Evolutionary conservation across 495 filamentous ascomycete genomes (phyloP), one percentile per base, ranked within the genome.

Genomic region (Pyrenula aspistea): DNA sequence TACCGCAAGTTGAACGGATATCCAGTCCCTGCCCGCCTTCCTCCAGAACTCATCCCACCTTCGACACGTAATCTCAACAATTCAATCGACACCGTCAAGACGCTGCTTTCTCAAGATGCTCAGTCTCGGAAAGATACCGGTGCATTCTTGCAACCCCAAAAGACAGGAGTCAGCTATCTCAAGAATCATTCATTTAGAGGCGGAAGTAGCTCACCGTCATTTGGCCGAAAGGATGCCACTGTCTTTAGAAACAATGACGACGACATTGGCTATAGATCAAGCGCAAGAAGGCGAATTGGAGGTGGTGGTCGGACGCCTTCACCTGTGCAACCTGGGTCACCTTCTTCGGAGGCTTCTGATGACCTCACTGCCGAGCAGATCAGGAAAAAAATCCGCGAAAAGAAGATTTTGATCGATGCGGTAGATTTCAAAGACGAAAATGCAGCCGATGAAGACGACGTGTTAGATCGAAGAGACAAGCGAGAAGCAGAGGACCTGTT

Each of bases 391-490:
- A 90, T 99, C 59, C 88, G 84, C 51, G 94, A 99, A 73, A 91
- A 93, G 66, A 89, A 95, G 68, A 82, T 99, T 15, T 76, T 99
- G 62, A 77, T 99, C n/a, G 92, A 97, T 67, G 93, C 94, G 1
- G 91, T 95, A 67, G 94, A 99, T 65, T 96, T 96, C 68, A 87
- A 90, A 62, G 94, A 97, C 61, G 91, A 96, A 69, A 88, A 88
- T 65, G 78, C 81, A 51, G 83, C 81, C 1, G 94, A 97, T 62
- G 87, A 96, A 67, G 93, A 97, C 60, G 93, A 96, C 59, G 84
- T 84, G 20, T 78, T 96, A 23, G 94, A 97, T 64, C 84, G 93
- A 51, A 82, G 85, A 56, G 94, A 99, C 68, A 82, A 90, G 55
- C 84, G 89, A 22, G 94, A 96, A 60, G 89, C 91, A 20, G 94